Conservation (phyloP, 768 basidiomycete species). For the Suillus placidus region DNA sequence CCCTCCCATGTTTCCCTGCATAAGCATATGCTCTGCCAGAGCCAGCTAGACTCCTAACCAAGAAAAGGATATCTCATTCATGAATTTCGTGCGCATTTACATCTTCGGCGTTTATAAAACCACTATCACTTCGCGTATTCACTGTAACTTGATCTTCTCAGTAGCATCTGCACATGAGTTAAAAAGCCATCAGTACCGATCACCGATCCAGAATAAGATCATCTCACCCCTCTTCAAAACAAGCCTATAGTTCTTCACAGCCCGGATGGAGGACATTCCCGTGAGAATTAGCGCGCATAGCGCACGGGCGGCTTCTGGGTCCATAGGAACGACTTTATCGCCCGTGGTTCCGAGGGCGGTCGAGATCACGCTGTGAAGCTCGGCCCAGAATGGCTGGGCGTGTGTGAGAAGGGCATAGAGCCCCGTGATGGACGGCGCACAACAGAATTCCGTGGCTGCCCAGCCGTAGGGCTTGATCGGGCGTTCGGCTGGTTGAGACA, state of each 20-base stretch:
- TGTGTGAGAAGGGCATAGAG: slow-evolving; percentile 84
- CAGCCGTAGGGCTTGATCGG: slow-evolving; percentile 79
- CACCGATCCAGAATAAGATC: not conserved
- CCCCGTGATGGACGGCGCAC: slow-evolving; percentile 74
- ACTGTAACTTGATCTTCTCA: slow-evolving; percentile 34
- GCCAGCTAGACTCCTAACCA: no score
- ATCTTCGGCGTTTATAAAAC: not conserved
- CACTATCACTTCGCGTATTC: not conserved
- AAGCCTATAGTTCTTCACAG: slow-evolving; percentile 62
- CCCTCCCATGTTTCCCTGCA: no score
- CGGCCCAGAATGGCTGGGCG: slow-evolving; percentile 83
- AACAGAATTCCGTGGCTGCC: slow-evolving; percentile 85
- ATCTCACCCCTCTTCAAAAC: slow-evolving; percentile 20
- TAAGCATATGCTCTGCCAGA: no score
- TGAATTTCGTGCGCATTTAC: not conserved
- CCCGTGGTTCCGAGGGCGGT: slow-evolving; percentile 46
- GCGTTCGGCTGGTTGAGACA: slow-evolving; percentile 35
- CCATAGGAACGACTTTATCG: slow-evolving; percentile 48
- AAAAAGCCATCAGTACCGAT: not conserved
- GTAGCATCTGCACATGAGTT: slow-evolving; percentile 12
- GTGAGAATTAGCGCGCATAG: slow-evolving; percentile 70
- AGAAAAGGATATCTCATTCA: not conserved
- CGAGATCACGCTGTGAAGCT: slow-evolving; percentile 51
- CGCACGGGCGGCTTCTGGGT: slow-evolving; percentile 68
- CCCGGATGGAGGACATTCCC: slow-evolving; percentile 60